Evolutionary conservation across 176 grass and related monocot species (phyloP), one percentile per base, ranked within the genome.

Genomic region (Chloris gayana): DNA sequence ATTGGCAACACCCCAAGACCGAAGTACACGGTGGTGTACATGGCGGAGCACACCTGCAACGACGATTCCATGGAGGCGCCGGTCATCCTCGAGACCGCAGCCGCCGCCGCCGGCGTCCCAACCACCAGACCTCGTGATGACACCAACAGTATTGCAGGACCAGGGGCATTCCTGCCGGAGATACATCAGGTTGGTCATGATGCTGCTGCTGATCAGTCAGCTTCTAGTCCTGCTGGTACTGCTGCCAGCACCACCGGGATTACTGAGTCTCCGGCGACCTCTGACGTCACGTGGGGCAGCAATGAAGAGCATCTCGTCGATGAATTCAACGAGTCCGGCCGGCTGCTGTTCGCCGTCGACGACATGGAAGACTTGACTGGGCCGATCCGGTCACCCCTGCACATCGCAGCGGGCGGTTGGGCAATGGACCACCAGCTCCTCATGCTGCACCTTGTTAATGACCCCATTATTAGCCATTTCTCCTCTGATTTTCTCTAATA

Each of bases 31-130:
- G 89, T 91, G 64, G 54, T 66, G 32, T 85, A 88, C 73, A 9
- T 24, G 49, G 49, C 7, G 31, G 49, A 35, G 30, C 89, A 88
- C 77, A 77, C 64, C 19, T 91, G 89, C 84, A 75, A 22, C 13
- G 25, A 21, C 32, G 76, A 79, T 11, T 50, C 77, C 14, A 2
- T 41, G 14, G 62, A 13, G 29, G 39, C 58, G 61, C 85, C 77
- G 21, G 72, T 85, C 37, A 89, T 85, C 66, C 87, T 89, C 30
- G 82, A 89, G 72, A 89, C 87, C 7, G 46, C 86, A 58, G 5
- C 37, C 33, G 22, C 10, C 37, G 4, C n/a, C n/a, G n/a, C 7
- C 8, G 0, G 19, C 14, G 4, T 17, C 6, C n/a, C 9, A 12
- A 18, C 1, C 35, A 45, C 0, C 7, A 9, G 14, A 50, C 24